These are phyloP conservation scores for Anethum foeniculum DNA, from an alignment of 140 eudicot species.

Conservation along the genomic window DNA sequence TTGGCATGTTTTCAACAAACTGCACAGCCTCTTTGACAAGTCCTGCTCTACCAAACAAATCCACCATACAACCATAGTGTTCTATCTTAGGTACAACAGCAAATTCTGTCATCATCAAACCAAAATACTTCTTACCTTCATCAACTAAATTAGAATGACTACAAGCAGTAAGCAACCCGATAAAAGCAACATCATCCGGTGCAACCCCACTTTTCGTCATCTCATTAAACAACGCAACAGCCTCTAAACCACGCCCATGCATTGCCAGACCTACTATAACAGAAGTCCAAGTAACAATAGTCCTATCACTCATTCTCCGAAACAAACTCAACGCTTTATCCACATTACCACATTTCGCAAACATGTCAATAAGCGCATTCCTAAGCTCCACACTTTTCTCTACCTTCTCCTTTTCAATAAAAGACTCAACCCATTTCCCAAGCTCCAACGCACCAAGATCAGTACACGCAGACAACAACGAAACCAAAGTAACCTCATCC, in stretches of 20 bases:
- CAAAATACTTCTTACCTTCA: slow-evolving; percentile 49
- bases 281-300: slow-evolving; percentile 64
- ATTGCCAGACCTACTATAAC: slow-evolving; percentile 62
- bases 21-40: slow-evolving; percentile 54
- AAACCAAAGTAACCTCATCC: slow-evolving; percentile 62
- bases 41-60: slow-evolving; percentile 66
- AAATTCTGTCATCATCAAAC: slow-evolving; percentile 35
- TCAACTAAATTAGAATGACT: slow-evolving; percentile 63
- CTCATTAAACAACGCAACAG: slow-evolving; percentile 50
- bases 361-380: slow-evolving; percentile 70
- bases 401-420: slow-evolving; percentile 36
- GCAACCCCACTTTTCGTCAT: slow-evolving; percentile 33
- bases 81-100: slow-evolving; percentile 53
- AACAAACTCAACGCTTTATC: slow-evolving; percentile 53
- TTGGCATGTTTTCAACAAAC: slow-evolving; percentile 62
- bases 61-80: slow-evolving; percentile 93
- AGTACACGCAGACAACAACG: slow-evolving; percentile 61
- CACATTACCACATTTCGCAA: slow-evolving; percentile 64
- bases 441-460: slow-evolving; percentile 75
- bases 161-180: slow-evolving; percentile 73
- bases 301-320: slow-evolving; percentile 28
- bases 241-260: slow-evolving; percentile 71
- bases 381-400: slow-evolving; percentile 42
- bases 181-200: slow-evolving; percentile 61
- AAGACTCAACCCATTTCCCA: slow-evolving; percentile 59